Conservation (phyloP, 805 yeast genomes). For the Candida orba region DNA sequence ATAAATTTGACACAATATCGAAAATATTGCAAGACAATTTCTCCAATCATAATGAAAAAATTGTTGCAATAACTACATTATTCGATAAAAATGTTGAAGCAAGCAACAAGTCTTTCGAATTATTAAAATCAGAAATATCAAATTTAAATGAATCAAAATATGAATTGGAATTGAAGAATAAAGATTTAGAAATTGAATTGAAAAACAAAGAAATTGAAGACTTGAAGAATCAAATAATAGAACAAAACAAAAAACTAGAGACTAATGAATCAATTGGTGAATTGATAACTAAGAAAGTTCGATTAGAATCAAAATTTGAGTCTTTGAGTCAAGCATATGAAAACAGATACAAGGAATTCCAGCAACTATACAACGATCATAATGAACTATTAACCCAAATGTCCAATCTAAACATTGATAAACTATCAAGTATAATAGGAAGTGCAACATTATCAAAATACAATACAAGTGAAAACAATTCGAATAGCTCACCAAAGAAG, state of each 20-base stretch:
- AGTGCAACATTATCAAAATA: conserved; percentile 12
- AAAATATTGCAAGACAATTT: background rate
- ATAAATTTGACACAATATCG: background rate
- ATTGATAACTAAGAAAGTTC: conserved; percentile 13
- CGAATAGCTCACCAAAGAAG: conserved; percentile 3
- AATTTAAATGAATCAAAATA: background rate
- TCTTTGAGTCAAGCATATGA: conserved; percentile 20
- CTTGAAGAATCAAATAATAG: conserved; percentile 10
- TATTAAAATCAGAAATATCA: background rate
- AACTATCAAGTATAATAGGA: conserved; percentile 22
- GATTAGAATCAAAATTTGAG: conserved; percentile 17
- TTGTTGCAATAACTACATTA: background rate
- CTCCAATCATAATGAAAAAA: background rate
- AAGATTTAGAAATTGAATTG: conserved; percentile 8
- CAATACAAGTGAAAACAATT: background rate
- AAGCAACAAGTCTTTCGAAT: background rate
- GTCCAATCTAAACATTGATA: conserved; percentile 22
- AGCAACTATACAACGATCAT: conserved; percentile 23
- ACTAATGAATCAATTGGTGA: conserved; percentile 6
- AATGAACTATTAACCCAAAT: conserved; percentile 20
- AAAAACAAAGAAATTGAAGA: conserved; percentile 15
- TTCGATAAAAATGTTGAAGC: background rate
- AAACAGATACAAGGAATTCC: conserved; percentile 23
- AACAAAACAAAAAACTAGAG: conserved; percentile 1
- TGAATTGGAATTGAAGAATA: conserved; percentile 1